Evolutionary conservation across 129 eudicot genomes (phyloP).

Genomic region (Scalesia atractyloides): DNA sequence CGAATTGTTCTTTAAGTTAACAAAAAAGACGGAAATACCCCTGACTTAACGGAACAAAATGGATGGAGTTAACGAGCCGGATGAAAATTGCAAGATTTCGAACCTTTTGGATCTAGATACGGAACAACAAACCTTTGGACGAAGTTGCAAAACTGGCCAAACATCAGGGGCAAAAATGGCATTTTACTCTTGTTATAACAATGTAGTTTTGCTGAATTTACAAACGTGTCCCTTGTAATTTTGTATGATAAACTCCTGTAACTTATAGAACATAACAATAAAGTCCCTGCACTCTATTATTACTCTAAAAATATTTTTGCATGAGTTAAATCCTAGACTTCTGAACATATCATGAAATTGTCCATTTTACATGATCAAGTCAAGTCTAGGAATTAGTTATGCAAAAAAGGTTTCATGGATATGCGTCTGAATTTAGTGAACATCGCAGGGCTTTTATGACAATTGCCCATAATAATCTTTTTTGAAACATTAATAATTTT

Average conservation of each 20-base stretch:
- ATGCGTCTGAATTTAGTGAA: neutral
- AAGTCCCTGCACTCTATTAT: constrained; percentile 5
- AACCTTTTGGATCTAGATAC: too few relatives aligned
- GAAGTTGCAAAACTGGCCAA: too few relatives aligned
- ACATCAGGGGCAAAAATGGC: too few relatives aligned
- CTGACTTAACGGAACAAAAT: too few relatives aligned
- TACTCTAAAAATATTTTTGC: neutral
- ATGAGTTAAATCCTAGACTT: neutral
- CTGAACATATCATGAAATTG: neutral
- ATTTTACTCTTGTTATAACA: neutral
- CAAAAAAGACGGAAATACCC: too few relatives aligned
- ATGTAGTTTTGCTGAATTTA: neutral
- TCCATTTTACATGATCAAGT: neutral
- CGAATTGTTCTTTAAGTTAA: too few relatives aligned
- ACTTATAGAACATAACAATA: neutral
- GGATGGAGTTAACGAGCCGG: too few relatives aligned
- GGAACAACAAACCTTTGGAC: too few relatives aligned
- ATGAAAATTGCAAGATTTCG: too few relatives aligned
- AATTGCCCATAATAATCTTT: neutral
- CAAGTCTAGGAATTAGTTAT: neutral
- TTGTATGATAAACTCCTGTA: neutral
- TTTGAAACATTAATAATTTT: neutral
- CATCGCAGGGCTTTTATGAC: neutral
- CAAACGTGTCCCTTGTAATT: neutral
- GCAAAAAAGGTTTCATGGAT: neutral